These are phyloP conservation scores for Microsporum audouinii DNA, from an alignment of 2,329 filamentous ascomycete genomes.

Conservation along the genomic window DNA sequence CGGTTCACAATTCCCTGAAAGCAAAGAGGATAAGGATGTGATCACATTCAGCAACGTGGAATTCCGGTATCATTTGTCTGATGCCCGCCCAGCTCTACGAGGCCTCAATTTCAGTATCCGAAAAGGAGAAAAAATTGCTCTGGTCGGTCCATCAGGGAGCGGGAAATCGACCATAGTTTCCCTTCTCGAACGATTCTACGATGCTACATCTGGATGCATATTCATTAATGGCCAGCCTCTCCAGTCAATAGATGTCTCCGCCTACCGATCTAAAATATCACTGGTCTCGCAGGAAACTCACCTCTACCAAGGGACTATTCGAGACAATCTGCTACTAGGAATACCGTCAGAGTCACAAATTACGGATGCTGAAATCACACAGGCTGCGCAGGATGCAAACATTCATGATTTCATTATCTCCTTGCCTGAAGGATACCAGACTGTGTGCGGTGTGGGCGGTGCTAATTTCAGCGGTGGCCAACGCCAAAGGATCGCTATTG, in stretches of 20 bases:
- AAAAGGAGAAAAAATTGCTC: no score
- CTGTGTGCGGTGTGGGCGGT: neutral
- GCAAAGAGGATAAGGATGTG: no score
- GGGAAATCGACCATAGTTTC: no score
- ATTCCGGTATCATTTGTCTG: no score
- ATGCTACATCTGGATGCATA: neutral
- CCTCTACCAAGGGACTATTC: neutral
- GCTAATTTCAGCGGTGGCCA: constrained; percentile 28
- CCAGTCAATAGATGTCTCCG: neutral
- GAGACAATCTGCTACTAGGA: neutral
- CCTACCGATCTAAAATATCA: neutral
- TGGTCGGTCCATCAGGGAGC: no score
- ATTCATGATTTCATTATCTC: neutral
- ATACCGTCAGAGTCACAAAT: neutral
- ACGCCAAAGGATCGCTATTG: constrained; percentile 34
- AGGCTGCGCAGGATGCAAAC: neutral
- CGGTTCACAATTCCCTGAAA: no score
- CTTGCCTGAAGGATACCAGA: neutral
- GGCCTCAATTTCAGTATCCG: no score
- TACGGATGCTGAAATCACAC: neutral
- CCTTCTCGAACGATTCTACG: no score
- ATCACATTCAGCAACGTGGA: no score
- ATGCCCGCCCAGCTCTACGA: no score
- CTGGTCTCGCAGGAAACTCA: neutral
- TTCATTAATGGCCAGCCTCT: neutral